These are phyloP conservation scores for Pigoraptor vietnamica DNA, from an alignment of 78 protist genomes.

Conservation along the genomic window DNA sequence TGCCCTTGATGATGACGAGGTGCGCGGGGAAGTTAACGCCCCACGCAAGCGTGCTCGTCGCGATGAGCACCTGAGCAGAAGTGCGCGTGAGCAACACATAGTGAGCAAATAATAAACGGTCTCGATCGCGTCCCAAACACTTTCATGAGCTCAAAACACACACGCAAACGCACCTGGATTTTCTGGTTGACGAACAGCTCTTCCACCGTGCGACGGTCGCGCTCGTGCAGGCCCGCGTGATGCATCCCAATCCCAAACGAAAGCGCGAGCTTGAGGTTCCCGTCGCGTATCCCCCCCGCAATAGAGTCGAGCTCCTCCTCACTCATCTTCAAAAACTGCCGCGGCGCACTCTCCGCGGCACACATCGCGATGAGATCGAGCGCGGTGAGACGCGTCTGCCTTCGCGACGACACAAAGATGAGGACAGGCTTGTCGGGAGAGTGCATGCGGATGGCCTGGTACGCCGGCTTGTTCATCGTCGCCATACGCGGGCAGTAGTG, in stretches of 20 bases:
- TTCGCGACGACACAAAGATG: slow-evolving; percentile 94
- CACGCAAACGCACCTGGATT: slow-evolving; percentile 38
- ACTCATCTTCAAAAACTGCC: slow-evolving; percentile 48
- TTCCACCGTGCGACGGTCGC: slow-evolving; percentile 76
- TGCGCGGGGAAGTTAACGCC: slow-evolving; percentile 99
- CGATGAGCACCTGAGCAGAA: slow-evolving; percentile 75
- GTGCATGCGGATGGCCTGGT: slow-evolving; percentile 73
- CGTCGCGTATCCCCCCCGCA: slow-evolving; percentile 48
- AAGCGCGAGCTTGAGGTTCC: slow-evolving; percentile 66
- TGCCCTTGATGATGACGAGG: slow-evolving; percentile 96
- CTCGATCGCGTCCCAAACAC: too few species aligned
- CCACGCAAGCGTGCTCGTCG: slow-evolving; percentile 99
- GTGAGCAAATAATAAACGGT: neutral
- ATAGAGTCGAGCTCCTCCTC: slow-evolving; percentile 41
- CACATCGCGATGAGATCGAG: slow-evolving; percentile 75
- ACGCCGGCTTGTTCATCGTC: slow-evolving; percentile 98
- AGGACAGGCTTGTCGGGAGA: slow-evolving; percentile 79
- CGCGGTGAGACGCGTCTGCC: slow-evolving; percentile 99
- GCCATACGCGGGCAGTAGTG: slow-evolving; percentile 99
- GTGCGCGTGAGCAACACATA: too few species aligned
- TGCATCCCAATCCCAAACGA: slow-evolving; percentile 97
- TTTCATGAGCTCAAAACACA: neutral
- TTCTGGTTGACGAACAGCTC: slow-evolving; percentile 54
- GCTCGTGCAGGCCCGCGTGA: slow-evolving; percentile 94
- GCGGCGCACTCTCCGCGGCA: slow-evolving; percentile 59